phyloP scores from a whole-genome alignment of 768 basidiomycete species.

The Hysterangium stoloniferum region DNA sequence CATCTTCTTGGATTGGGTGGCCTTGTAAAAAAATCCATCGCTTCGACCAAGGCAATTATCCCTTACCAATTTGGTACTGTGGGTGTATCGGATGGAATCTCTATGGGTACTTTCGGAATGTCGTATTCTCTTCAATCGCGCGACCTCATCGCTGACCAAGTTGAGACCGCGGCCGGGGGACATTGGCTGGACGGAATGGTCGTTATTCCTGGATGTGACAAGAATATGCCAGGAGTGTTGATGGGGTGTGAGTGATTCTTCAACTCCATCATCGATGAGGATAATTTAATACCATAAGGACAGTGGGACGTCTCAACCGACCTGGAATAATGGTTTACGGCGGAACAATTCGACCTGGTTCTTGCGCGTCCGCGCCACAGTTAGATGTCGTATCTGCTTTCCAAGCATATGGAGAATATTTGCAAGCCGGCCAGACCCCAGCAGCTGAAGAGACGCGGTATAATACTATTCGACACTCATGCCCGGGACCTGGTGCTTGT shows the following conservation, averaged over 20 bases:
- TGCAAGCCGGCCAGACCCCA: slow-evolving; percentile 80
- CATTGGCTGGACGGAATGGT: slow-evolving; percentile 99
- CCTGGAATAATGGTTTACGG: slow-evolving; percentile 98
- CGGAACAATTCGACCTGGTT: slow-evolving; percentile 88
- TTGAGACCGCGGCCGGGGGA: slow-evolving; percentile 92
- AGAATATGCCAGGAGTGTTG: slow-evolving; percentile 99
- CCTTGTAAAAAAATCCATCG: slow-evolving; percentile 75
- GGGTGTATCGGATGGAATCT: slow-evolving; percentile 97
- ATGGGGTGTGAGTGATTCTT: slow-evolving; percentile 72
- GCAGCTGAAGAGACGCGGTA: slow-evolving; percentile 80
- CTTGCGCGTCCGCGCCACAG: slow-evolving; percentile 80
- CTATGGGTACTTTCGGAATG: slow-evolving; percentile 95
- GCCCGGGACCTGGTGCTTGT: slow-evolving; percentile 97
- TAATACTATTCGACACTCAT: slow-evolving; percentile 84
- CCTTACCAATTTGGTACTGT: slow-evolving; percentile 98
- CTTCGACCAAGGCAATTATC: slow-evolving; percentile 54
- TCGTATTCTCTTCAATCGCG: slow-evolving; percentile 94
- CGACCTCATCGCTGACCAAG: slow-evolving; percentile 95
- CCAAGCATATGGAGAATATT: slow-evolving; percentile 93
- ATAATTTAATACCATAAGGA: not conserved
- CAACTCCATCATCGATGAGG: not conserved
- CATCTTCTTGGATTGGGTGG: slow-evolving; percentile 88
- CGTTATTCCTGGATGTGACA: slow-evolving; percentile 95
- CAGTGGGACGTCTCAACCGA: slow-evolving; percentile 91
- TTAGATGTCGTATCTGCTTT: slow-evolving; percentile 97